phyloP scores from a whole-genome alignment of 305 asterid genomes.

The Solanum hybrid region DNA sequence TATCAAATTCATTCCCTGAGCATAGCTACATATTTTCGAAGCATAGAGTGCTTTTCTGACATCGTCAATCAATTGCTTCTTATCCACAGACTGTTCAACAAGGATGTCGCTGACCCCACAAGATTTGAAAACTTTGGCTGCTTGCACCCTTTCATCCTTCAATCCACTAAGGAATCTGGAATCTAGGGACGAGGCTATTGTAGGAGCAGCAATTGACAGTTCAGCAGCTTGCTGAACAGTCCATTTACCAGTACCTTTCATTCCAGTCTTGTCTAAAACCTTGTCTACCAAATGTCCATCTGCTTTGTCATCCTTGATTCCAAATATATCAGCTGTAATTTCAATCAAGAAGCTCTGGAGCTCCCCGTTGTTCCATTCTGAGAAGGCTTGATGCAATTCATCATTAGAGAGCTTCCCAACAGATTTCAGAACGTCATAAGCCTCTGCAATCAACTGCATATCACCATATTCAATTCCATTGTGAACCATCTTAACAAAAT shows the following conservation, averaged over 20 bases:
- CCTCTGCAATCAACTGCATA: slow-evolving; percentile 94
- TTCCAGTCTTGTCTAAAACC: slow-evolving; percentile 92
- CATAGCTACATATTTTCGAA: slow-evolving; percentile 84
- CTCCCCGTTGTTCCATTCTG: slow-evolving; percentile 95
- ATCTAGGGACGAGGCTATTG: slow-evolving; percentile 89
- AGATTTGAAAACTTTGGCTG: slow-evolving; percentile 74
- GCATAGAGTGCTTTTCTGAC: slow-evolving; percentile 83
- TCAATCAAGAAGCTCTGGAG: slow-evolving; percentile 89
- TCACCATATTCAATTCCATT: slow-evolving; percentile 98
- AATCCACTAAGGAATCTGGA: slow-evolving; percentile 91
- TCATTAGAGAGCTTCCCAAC: slow-evolving; percentile 82
- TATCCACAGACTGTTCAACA: slow-evolving; percentile 51
- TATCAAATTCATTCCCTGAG: slow-evolving; percentile 89
- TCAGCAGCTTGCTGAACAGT: slow-evolving; percentile 98
- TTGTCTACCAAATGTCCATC: slow-evolving; percentile 82
- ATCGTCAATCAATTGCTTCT: slow-evolving; percentile 57
- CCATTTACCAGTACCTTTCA: slow-evolving; percentile 99
- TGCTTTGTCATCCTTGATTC: slow-evolving; percentile 76
- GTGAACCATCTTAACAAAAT: slow-evolving; percentile 91
- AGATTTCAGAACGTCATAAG: slow-evolving; percentile 79
- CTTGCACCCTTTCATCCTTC: slow-evolving; percentile 75
- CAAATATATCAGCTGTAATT: slow-evolving; percentile 88
- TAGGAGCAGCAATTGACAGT: slow-evolving; percentile 85
- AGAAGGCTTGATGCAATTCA: slow-evolving; percentile 61
- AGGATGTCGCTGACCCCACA: slow-evolving; percentile 59